Evolutionary conservation across 2,329 filamentous ascomycete species (phyloP), one percentile per base, ranked within the genome.

Genomic region (Dothideomycetes sp.): DNA sequence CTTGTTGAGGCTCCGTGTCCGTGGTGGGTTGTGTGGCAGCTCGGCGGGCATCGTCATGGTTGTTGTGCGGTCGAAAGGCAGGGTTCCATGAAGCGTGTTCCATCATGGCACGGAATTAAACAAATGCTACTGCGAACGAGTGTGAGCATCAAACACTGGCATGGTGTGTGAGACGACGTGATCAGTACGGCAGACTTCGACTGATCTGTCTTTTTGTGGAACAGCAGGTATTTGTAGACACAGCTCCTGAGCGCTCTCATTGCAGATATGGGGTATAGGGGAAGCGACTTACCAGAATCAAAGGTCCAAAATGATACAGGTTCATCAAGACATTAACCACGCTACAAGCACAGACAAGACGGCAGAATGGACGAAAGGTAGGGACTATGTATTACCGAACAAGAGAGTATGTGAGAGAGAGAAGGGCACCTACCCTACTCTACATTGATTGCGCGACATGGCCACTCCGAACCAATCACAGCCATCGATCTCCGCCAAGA

Each of bases 41-140:
- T 18, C 23, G 12, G 4, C 28, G 22, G 3, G 27, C 16, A n/a
- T 40, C 16, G 5, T 27, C n/a, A 5, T 13, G 4, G 29, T 29
- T 40, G 37, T 40, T 40, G 12, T 43, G 32, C 15, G 16, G 4
- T 20, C 41, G 31, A 25, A 43, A 15, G 16, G 41, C 41, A 31
- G 41, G 41, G 27, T 43, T 24, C 41, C 41, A 43, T 13, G 41
- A 36, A 25, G 33, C 19, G 11, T 31, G 35, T 5, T 31, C 37
- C 4, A 29, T 12, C 37, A 40, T 40, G 37, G n/a, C 22, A 12
- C 16, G 7, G 12, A 20, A 40, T 40, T 40, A 33, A 12, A 5
- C 15, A 29, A 24, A 24, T 7, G 22, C 12, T 24, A 24, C 22
- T 24, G 22, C 22, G 12, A 24, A 24, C 7, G 22, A n/a, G 22